Evolutionary conservation across 495 filamentous ascomycete species (phyloP).

Genomic region (Penicillium odoratum): DNA sequence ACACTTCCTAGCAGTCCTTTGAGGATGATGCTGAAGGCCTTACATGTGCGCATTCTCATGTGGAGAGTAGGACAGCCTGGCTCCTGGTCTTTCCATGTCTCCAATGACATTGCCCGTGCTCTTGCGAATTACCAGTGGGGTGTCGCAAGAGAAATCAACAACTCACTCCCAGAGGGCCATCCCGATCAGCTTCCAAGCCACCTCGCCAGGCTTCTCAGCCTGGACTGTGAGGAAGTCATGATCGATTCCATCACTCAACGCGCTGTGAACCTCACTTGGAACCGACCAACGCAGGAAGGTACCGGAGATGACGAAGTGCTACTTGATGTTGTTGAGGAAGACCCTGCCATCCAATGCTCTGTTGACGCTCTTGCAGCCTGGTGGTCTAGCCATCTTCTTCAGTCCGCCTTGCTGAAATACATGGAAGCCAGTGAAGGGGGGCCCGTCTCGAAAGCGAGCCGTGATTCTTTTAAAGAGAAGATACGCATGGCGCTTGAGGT

Average conservation of each 20-base stretch:
- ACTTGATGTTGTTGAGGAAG: slow-evolving; percentile 83
- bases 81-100: slow-evolving; percentile 58
- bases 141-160: slow-evolving; percentile 67
- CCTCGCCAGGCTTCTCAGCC: slow-evolving; percentile 68
- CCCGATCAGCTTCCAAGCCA: slow-evolving; percentile 73
- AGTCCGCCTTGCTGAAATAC: slow-evolving; percentile 63
- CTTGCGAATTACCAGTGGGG: slow-evolving; percentile 79
- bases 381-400: slow-evolving; percentile 79
- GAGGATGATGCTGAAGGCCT: slow-evolving; percentile 85
- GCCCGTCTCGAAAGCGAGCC: slow-evolving; percentile 37
- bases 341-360: slow-evolving; percentile 81
- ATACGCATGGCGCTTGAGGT: slow-evolving; percentile 68
- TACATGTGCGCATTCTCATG: slow-evolving; percentile 85
- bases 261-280: slow-evolving; percentile 90
- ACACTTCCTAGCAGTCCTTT: slow-evolving; percentile 83
- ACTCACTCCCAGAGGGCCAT: slow-evolving; percentile 55
- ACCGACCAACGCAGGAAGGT: slow-evolving; percentile 68
- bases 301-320: slow-evolving; percentile 62
- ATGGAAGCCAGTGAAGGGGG: slow-evolving; percentile 52
- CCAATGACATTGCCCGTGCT: slow-evolving; percentile 64
- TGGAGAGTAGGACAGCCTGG: slow-evolving; percentile 72
- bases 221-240: slow-evolving; percentile 79
- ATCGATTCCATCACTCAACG: slow-evolving; percentile 75
- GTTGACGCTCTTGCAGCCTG: slow-evolving; percentile 89
- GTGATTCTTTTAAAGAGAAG: slow-evolving; percentile 52